Percentiles rank a stretch among this genome's conserved stretches.
Conservation (phyloP, 768 basidiomycete genomes). For the Tephrocybe sp. region DNA sequence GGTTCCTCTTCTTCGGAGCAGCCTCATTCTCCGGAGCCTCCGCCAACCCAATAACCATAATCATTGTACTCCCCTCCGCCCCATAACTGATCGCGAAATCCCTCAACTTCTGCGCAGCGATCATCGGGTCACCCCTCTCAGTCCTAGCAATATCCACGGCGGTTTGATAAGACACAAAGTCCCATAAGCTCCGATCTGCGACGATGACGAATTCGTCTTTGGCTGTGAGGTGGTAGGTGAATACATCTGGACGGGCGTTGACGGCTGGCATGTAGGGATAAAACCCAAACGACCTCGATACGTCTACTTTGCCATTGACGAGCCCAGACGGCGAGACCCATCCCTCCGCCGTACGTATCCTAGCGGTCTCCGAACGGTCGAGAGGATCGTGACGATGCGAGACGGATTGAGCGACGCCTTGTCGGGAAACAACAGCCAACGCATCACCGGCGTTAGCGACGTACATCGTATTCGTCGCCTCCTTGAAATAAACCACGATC, state of each 20-base stretch:
- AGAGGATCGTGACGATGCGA: constrained; percentile 88
- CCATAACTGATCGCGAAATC: constrained; percentile 98
- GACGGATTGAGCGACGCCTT: constrained; percentile 70
- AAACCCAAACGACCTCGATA: constrained; percentile 93
- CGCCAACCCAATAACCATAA: constrained; percentile 89
- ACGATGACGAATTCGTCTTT: constrained; percentile 96
- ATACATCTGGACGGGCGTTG: constrained; percentile 84
- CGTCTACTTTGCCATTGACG: constrained; percentile 88
- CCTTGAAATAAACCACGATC: constrained; percentile 78
- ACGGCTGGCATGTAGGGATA: constrained; percentile 87
- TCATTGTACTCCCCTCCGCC: constrained; percentile 90
- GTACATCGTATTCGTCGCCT: constrained; percentile 65
- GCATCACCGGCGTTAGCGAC: constrained; percentile 90
- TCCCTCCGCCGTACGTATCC: constrained; percentile 91
- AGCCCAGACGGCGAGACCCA: constrained; percentile 91
- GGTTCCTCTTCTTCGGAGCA: constrained; percentile 42
- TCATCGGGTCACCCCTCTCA: constrained; percentile 57
- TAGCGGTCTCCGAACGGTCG: constrained; percentile 74
- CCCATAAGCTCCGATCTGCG: constrained; percentile 91
- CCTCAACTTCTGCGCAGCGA: constrained; percentile 93
- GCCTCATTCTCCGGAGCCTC: constrained; percentile 66
- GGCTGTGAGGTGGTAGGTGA: constrained; percentile 64
- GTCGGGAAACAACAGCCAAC: constrained; percentile 79
- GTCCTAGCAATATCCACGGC: constrained; percentile 93
- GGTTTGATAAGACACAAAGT: constrained; percentile 89